Evolutionary conservation across 2,329 filamentous ascomycete species (phyloP).

Genomic region (Ophiostoma himal-ulmi): DNA sequence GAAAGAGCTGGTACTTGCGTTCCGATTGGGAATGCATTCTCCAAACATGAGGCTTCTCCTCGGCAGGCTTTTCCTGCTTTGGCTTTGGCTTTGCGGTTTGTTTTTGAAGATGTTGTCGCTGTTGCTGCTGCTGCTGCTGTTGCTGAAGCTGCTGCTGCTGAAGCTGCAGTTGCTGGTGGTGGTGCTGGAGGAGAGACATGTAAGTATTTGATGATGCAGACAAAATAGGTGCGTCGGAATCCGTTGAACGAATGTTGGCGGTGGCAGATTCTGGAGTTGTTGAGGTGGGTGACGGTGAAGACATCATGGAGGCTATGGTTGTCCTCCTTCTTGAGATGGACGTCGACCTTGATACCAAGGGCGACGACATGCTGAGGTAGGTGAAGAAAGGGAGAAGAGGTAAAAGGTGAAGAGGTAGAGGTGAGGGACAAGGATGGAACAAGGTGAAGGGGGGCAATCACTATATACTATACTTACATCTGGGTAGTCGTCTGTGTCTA

Average conservation of each 20-base stretch:
- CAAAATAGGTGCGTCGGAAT: not conserved
- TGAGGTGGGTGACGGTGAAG: not conserved
- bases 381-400: conserved; percentile 1
- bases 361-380: not conserved
- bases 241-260: not conserved
- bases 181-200: conserved; percentile 22
- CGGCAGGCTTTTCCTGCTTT: conserved; percentile 18
- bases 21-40: conserved; percentile 52
- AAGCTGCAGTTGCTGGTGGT: conserved; percentile 23
- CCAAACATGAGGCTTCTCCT: conserved; percentile 50
- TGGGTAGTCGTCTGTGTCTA: conserved; percentile 46
- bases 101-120: conserved; percentile 12
- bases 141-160: not conserved
- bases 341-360: not conserved
- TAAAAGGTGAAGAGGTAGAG: not conserved
- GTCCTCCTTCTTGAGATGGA: not conserved
- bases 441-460: conserved; percentile 21
- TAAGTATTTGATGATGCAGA: conserved; percentile 16
- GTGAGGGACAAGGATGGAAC: not conserved
- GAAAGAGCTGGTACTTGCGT: conserved; percentile 58
- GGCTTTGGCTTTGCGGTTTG: not conserved
- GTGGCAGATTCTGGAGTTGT: not conserved
- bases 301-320: not conserved
- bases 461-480: conserved; percentile 15
- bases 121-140: not conserved